These are phyloP conservation scores for Apophysomyces sp. DNA, from an alignment of 371 early-diverging fungal genomes.

Conservation along the genomic window DNA sequence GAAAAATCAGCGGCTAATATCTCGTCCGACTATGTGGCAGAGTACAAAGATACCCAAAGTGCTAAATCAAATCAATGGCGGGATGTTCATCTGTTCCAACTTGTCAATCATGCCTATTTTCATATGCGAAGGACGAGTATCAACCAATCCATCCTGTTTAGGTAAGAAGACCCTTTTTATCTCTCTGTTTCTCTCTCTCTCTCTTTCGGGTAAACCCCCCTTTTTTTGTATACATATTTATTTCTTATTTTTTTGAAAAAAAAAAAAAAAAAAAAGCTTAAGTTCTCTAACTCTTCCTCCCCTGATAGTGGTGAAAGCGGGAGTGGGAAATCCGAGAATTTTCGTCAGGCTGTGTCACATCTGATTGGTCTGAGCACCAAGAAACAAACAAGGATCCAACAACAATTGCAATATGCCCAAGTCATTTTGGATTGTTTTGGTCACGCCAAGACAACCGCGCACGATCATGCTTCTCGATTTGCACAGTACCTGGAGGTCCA, in stretches of 20 bases:
- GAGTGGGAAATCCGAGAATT: constrained; percentile 82
- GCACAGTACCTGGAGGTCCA: constrained; percentile 86
- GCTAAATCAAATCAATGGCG: constrained; percentile 44
- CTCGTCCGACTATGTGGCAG: constrained; percentile 26
- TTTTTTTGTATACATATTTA: constrained; percentile 1
- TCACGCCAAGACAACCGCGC: constrained; percentile 72
- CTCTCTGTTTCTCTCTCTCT: no score
- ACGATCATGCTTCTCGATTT: constrained; percentile 83
- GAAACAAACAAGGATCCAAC: constrained; percentile 77
- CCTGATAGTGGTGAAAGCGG: constrained; percentile 82
- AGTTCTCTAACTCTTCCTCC: neutral
- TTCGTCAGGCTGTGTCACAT: constrained; percentile 61
- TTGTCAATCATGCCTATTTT: constrained; percentile 42
- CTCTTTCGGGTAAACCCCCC: constrained; percentile 25
- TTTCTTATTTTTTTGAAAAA: neutral
- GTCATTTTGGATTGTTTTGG: constrained; percentile 78
- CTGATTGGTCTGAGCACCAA: constrained; percentile 70
- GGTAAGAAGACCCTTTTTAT: constrained; percentile 48
- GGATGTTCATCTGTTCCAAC: constrained; percentile 40
- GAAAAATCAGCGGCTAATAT: constrained; percentile 2
- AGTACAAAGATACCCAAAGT: constrained; percentile 37
- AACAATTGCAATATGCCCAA: constrained; percentile 68
- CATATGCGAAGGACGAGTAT: constrained; percentile 43
- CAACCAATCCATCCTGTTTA: constrained; percentile 65
- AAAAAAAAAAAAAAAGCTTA: neutral